Base-by-base conservation (phyloP, 306 rosid genomes). In the Pterocarpus santalinus region DNA sequence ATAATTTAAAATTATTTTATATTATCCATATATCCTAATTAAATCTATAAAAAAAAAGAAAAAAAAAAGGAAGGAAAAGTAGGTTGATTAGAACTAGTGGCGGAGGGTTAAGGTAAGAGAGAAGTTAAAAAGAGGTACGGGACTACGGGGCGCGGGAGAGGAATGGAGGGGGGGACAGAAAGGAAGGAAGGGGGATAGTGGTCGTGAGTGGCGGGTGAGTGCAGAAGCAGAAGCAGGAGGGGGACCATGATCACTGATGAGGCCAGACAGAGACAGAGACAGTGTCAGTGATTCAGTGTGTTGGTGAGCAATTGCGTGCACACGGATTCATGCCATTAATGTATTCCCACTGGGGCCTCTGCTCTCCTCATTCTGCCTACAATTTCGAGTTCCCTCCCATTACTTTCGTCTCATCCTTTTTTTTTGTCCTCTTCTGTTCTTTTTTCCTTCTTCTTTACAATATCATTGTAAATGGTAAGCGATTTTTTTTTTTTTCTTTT, bases 291-390 rank as follows among this genome's bases (percentile, higher is more conserved):
- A 69, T 55, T 80, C 82, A 79, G 80, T 79, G 75, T 76, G 81
- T 79, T 82, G 88, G 68, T 83, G 80, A 35, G 73, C 86, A 76
- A 81, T 87, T 84, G 90, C 86, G 83, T 90, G 87, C 72, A 79
- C 69, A 76, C 72, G 22, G 44, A 64, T 80, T 69, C 80, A 56
- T 65, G 75, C 73, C 87, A 87, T 79, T 81, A 80, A 72, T 85
- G 63, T 61, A 69, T 56, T 68, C 82, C 56, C 52, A 52, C 65
- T 76, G 80, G 43, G 68, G 28, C 17, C 46, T 22, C 28, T 22
- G 28, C 80, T 60, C 13, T 36, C 12, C 32, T 41, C 12, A 33
- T 9, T 52, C n/a, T 52, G 35, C 33, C n/a, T 6, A 12, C 44
- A 28, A 58, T 58, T 58, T 60, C 34, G 7, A 30, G 38, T 30